Evolutionary conservation across 1,139 yeast genomes (phyloP).

Genomic region (Zygotorulaspora mrakii): DNA sequence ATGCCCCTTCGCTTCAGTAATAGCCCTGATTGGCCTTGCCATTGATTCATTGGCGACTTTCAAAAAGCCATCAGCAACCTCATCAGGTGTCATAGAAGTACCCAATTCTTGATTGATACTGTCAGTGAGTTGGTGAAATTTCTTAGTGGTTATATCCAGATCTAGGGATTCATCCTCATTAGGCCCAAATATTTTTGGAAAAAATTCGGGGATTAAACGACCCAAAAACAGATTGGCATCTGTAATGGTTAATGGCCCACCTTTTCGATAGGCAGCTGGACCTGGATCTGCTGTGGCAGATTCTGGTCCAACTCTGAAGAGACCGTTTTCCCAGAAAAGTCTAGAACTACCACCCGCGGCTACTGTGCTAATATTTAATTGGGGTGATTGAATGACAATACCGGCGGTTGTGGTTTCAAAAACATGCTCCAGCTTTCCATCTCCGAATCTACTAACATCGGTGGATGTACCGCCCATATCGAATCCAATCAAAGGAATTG

Average conservation of each 20-base stretch:
- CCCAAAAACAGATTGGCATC: slow-evolving; percentile 57
- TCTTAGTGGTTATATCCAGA: slow-evolving; percentile 38
- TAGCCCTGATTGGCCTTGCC: slow-evolving; percentile 54
- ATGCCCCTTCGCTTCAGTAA: slow-evolving; percentile 55
- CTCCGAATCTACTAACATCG: slow-evolving; percentile 49
- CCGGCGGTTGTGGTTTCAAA: slow-evolving; percentile 58
- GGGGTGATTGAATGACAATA: slow-evolving; percentile 54
- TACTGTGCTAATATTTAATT: slow-evolving; percentile 54
- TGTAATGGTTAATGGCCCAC: slow-evolving; percentile 56
- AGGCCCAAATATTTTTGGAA: slow-evolving; percentile 59
- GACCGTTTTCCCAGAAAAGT: slow-evolving; percentile 50
- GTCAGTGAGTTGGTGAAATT: slow-evolving; percentile 43
- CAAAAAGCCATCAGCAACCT: slow-evolving; percentile 52
- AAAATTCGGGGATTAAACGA: slow-evolving; percentile 50
- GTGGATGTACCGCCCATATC: slow-evolving; percentile 66
- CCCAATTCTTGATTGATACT: slow-evolving; percentile 41
- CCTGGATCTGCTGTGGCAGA: slow-evolving; percentile 63
- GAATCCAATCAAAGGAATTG: slow-evolving; percentile 50
- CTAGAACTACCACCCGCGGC: slow-evolving; percentile 64
- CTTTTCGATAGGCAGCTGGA: slow-evolving; percentile 56
- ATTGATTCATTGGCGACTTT: slow-evolving; percentile 54
- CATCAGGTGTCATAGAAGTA: slow-evolving; percentile 40
- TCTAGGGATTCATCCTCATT: slow-evolving; percentile 51
- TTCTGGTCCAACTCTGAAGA: slow-evolving; percentile 57
- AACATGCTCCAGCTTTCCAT: slow-evolving; percentile 49